A percentile compares a stretch with the other conserved stretches of the same genome.
phyloP scores from a whole-genome alignment of 352 stramenopile species.

The Phytophthora vignae region DNA sequence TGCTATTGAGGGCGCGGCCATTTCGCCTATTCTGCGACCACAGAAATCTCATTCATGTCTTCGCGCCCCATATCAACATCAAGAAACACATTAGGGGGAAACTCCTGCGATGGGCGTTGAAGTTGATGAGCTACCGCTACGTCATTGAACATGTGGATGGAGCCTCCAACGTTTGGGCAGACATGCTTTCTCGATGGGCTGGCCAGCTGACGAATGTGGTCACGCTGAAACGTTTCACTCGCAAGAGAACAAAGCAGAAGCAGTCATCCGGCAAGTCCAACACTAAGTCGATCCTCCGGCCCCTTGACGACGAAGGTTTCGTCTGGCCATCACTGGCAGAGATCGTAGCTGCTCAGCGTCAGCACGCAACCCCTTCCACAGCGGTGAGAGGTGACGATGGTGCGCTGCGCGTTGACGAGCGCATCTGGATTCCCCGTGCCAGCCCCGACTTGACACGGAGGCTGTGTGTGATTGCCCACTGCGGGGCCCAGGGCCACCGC shows the following conservation, averaged over 20 bases:
- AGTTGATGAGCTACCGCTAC: conserved; percentile 24
- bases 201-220: not conserved
- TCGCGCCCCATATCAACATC: conserved; percentile 4
- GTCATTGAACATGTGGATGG: conserved; percentile 12
- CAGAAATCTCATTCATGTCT: conserved; percentile 10
- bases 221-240: not conserved
- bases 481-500: not conserved
- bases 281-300: not conserved
- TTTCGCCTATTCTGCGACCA: conserved; percentile 12
- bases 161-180: conserved; percentile 22
- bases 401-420: not conserved
- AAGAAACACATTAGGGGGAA: conserved; percentile 17
- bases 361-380: not conserved
- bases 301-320: conserved; percentile 15
- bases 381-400: not conserved
- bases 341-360: not conserved
- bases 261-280: not conserved
- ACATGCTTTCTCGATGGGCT: conserved; percentile 28
- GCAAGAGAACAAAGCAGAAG: not conserved
- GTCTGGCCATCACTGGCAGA: conserved; percentile 1
- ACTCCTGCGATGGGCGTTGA: conserved; percentile 10
- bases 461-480: conserved; percentile 12
- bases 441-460: not conserved
- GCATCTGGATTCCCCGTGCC: not conserved
- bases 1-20: conserved; percentile 1